Conservation (phyloP, 2,329 filamentous ascomycete species). For the Teratosphaeria destructans region DNA sequence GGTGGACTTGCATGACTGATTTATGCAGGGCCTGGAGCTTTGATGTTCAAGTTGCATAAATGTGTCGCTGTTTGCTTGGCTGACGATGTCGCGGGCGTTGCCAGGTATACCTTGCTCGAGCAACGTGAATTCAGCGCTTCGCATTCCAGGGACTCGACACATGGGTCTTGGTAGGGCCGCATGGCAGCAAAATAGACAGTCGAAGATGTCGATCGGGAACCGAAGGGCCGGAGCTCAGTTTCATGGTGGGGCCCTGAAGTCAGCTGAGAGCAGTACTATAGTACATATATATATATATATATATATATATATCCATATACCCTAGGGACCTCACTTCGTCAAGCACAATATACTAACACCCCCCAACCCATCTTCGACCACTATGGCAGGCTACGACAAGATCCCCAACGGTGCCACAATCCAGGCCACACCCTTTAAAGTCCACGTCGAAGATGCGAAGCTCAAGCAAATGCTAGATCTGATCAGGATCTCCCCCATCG, state of each 20-base stretch:
- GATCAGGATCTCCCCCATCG: conserved; percentile 39
- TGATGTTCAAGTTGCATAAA: no score
- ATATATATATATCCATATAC: neutral
- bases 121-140: no score
- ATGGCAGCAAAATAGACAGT: no score
- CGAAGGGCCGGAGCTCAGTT: neutral
- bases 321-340: neutral
- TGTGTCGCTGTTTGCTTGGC: no score
- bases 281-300: neutral
- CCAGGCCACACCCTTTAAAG: conserved; percentile 32
- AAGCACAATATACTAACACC: neutral
- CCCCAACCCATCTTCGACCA: neutral
- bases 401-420: conserved; percentile 29
- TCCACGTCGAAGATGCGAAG: conserved; percentile 33
- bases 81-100: no score
- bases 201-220: no score
- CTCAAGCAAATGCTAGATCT: conserved; percentile 38
- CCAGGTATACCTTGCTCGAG: no score
- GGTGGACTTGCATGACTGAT: neutral
- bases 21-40: no score
- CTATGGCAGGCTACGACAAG: conserved; percentile 11
- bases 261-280: neutral
- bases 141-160: no score
- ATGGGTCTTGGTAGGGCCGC: no score
- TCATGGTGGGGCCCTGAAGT: neutral